Percentiles rank a stretch among this genome's conserved stretches.
These are phyloP conservation scores for Colletotrichum musicola DNA, from an alignment of 2,329 filamentous ascomycete genomes.

Conservation along the genomic window DNA sequence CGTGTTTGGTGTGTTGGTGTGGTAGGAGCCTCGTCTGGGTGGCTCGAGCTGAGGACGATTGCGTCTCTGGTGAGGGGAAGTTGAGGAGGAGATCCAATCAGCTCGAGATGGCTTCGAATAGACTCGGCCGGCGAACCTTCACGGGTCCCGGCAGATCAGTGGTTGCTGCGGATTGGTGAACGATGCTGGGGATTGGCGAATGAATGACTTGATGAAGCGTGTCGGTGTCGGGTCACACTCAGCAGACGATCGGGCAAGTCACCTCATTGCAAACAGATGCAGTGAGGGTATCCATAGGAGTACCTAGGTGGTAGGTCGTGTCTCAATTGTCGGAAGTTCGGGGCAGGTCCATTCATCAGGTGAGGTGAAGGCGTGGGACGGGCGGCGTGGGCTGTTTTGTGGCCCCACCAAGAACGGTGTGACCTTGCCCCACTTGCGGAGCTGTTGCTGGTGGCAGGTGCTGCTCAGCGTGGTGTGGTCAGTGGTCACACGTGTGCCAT, in stretches of 20 bases:
- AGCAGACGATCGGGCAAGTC: slow-evolving; percentile 1
- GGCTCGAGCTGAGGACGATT: not conserved
- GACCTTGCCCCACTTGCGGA: slow-evolving; percentile 16
- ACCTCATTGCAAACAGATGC: not conserved
- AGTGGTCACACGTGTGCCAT: no score
- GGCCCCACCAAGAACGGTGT: slow-evolving; percentile 22
- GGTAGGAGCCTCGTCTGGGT: slow-evolving; percentile 9
- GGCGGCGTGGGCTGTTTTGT: slow-evolving; percentile 32
- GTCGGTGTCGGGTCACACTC: not conserved
- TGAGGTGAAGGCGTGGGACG: slow-evolving; percentile 19
- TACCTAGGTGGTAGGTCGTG: not conserved
- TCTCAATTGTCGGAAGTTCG: slow-evolving; percentile 16
- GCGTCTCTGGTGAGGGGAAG: slow-evolving; percentile 1
- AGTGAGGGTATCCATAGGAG: no score
- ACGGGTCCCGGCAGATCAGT: slow-evolving; percentile 28
- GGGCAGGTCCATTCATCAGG: slow-evolving; percentile 14
- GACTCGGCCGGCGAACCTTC: slow-evolving; percentile 10
- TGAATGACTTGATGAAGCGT: not conserved
- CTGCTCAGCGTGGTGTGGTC: no score
- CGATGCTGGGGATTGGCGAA: not conserved
- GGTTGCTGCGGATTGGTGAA: slow-evolving; percentile 2
- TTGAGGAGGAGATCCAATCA: not conserved
- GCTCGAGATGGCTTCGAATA: slow-evolving; percentile 2
- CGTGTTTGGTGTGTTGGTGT: not conserved
- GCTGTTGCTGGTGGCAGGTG: not conserved